phyloP scores from a whole-genome alignment of 148 eudicot genomes.

The Chenopodium berlandieri region DNA sequence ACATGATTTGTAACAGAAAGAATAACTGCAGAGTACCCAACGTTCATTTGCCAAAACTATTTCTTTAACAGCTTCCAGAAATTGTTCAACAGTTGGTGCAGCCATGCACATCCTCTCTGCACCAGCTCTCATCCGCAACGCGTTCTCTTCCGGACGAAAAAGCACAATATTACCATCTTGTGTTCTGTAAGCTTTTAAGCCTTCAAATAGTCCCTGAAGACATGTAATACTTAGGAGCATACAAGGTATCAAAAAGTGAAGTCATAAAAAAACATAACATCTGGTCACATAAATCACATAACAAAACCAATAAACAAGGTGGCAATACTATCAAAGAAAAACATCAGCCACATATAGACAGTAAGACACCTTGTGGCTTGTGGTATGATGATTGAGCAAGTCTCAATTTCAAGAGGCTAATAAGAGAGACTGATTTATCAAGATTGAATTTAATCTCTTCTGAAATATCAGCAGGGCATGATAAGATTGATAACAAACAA shows the following conservation, averaged over 20 bases:
- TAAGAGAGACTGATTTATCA: too few relatives aligned
- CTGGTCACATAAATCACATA: background rate
- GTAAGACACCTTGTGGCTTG: background rate
- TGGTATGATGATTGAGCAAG: background rate
- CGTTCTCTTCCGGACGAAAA: slow-evolving; percentile 95
- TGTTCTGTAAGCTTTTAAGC: slow-evolving; percentile 83
- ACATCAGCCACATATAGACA: background rate
- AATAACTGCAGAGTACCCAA: slow-evolving; percentile 56
- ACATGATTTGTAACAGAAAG: background rate
- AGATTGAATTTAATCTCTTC: too few relatives aligned
- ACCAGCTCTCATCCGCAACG: slow-evolving; percentile 65
- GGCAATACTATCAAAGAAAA: background rate
- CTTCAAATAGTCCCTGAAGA: slow-evolving; percentile 91
- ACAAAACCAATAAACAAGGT: background rate
- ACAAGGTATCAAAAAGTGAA: background rate
- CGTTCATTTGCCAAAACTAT: slow-evolving; percentile 88
- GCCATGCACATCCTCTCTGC: slow-evolving; percentile 99
- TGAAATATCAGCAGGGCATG: too few relatives aligned
- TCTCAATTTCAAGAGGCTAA: too few relatives aligned
- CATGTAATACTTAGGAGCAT: background rate
- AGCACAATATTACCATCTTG: slow-evolving; percentile 74
- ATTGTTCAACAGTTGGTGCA: slow-evolving; percentile 87
- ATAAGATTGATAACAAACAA: background rate
- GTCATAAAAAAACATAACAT: background rate
- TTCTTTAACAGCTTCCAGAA: slow-evolving; percentile 83